Evolutionary conservation across 2,329 filamentous ascomycete genomes (phyloP).

Genomic region (Ophiostoma sp.): DNA sequence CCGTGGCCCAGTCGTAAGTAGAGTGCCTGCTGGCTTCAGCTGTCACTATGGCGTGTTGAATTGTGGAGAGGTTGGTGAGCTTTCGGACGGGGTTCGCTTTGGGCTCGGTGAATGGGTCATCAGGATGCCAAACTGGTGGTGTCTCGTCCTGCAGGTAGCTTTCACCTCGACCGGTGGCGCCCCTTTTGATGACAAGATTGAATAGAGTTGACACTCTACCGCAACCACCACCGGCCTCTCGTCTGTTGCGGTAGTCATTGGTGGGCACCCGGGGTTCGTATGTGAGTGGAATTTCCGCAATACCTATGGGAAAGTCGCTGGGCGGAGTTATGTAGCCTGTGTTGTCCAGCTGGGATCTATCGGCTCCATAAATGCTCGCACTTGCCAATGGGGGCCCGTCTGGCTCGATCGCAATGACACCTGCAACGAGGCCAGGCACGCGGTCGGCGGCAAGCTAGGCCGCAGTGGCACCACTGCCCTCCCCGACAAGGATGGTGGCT

Average conservation of each 20-base stretch:
- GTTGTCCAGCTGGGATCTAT: neutral
- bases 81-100: constrained; percentile 35
- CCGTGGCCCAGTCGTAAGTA: constrained; percentile 56
- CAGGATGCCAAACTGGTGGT: neutral
- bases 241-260: neutral
- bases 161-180: constrained; percentile 9
- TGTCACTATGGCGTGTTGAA: constrained; percentile 53
- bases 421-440: constrained; percentile 48
- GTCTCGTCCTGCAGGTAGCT: constrained; percentile 30
- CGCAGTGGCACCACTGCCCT: constrained; percentile 51
- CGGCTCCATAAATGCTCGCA: neutral
- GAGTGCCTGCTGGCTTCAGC: constrained; percentile 55
- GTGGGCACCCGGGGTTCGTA: constrained; percentile 41
- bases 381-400: constrained; percentile 50
- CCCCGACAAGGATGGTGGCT: constrained; percentile 47
- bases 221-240: neutral
- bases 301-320: constrained; percentile 23
- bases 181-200: constrained; percentile 3
- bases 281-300: constrained; percentile 39
- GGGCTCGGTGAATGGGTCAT: neutral
- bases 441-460: constrained; percentile 52
- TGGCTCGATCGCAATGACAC: constrained; percentile 54
- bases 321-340: neutral
- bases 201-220: constrained; percentile 5
- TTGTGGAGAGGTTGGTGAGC: constrained; percentile 49